Percentiles rank a stretch among this genome's conserved stretches.
These are phyloP conservation scores for Whalleya microplaca DNA, from an alignment of 2,329 filamentous ascomycete species.

Conservation along the genomic window DNA sequence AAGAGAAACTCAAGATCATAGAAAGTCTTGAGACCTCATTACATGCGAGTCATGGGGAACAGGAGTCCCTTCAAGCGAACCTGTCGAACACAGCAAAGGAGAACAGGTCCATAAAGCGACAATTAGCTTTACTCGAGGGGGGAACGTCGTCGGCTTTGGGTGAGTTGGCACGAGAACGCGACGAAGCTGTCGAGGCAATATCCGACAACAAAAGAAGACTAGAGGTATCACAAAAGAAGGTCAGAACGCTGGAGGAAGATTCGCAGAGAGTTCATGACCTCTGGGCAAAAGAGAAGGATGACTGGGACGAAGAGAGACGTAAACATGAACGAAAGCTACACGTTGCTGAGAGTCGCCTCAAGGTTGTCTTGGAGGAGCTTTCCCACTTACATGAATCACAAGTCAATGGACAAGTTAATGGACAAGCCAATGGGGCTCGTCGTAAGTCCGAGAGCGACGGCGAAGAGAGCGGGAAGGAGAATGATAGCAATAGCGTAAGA, in stretches of 20 bases:
- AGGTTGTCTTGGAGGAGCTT: slow-evolving; percentile 83
- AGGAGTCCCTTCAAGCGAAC: slow-evolving; percentile 68
- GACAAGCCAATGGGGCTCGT: slow-evolving; percentile 45
- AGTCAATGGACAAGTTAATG: slow-evolving; percentile 48
- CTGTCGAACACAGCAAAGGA: slow-evolving; percentile 72
- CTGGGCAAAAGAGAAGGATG: slow-evolving; percentile 83
- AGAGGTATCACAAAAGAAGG: slow-evolving; percentile 76
- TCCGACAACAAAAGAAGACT: slow-evolving; percentile 76
- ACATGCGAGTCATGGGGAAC: slow-evolving; percentile 72
- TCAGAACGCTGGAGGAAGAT: slow-evolving; percentile 81
- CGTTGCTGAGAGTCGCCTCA: slow-evolving; percentile 85
- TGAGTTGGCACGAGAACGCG: slow-evolving; percentile 82
- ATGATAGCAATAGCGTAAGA: slow-evolving; percentile 72
- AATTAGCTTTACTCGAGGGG: slow-evolving; percentile 84
- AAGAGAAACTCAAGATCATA: slow-evolving; percentile 85
- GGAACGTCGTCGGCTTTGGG: slow-evolving; percentile 85
- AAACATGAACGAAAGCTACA: slow-evolving; percentile 84
- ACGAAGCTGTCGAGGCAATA: slow-evolving; percentile 75
- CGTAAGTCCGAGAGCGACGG: slow-evolving; percentile 57
- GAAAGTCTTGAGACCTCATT: slow-evolving; percentile 80
- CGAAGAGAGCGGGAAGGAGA: slow-evolving; percentile 66
- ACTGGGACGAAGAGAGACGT: slow-evolving; percentile 83
- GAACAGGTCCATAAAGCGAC: slow-evolving; percentile 77
- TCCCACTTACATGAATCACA: slow-evolving; percentile 67
- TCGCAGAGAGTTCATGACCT: slow-evolving; percentile 75